phyloP scores from a whole-genome alignment of 257 asterid genomes.

The Primulina tabacum region DNA sequence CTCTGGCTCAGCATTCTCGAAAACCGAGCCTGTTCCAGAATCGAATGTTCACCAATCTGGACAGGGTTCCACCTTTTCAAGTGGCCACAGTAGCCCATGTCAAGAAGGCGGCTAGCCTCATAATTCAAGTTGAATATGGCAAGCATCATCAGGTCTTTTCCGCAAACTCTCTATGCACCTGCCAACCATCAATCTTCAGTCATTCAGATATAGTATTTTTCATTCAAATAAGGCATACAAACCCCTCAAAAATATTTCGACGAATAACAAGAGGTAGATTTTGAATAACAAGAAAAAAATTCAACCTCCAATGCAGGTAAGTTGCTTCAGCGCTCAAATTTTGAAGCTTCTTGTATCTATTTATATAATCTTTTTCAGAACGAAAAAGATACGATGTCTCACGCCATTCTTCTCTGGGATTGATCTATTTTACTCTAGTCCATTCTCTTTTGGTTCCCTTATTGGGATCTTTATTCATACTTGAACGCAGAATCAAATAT shows the following conservation, averaged over 20 bases:
- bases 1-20: conserved; percentile 49
- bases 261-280: conserved; percentile 30
- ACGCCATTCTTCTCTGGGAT: conserved; percentile 43
- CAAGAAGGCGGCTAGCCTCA: conserved; percentile 27
- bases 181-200: not conserved
- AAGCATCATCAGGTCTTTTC: not conserved
- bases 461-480: conserved; percentile 34
- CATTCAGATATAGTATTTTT: conserved; percentile 15
- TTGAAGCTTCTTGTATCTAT: conserved; percentile 47
- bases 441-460: conserved; percentile 24
- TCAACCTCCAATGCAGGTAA: conserved; percentile 25
- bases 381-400: conserved; percentile 30
- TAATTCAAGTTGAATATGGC: conserved; percentile 25
- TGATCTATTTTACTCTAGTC: conserved; percentile 30
- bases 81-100: conserved; percentile 26
- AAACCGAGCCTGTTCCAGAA: conserved; percentile 38
- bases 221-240: conserved; percentile 42
- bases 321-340: conserved; percentile 32
- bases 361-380: conserved; percentile 43
- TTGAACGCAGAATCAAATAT: conserved; percentile 35
- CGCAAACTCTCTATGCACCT: not conserved
- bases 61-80: conserved; percentile 35
- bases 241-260: conserved; percentile 26
- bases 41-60: conserved; percentile 39
- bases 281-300: conserved; percentile 32